Evolutionary conservation across 208 protist species (phyloP).

Genomic region (Porcisia hertigi): DNA sequence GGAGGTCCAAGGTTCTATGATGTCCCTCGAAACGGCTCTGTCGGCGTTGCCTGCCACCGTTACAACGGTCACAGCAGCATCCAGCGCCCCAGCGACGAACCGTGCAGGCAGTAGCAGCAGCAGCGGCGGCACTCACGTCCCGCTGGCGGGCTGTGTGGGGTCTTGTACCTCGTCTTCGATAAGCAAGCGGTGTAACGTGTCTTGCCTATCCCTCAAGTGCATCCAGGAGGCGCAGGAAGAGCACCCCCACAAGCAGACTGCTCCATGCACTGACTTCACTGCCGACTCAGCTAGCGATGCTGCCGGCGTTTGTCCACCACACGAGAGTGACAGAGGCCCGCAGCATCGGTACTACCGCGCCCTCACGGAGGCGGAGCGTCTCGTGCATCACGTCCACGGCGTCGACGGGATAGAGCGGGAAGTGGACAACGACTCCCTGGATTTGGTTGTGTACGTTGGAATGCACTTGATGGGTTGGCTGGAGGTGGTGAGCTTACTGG

Average conservation of each 20-base stretch:
- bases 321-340: constrained; percentile 5
- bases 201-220: constrained; percentile 1
- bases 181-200: constrained; percentile 5
- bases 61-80: not conserved
- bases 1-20: not conserved
- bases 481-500: constrained; percentile 80
- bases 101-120: not conserved
- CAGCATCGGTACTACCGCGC: constrained; percentile 29
- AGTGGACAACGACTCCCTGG: constrained; percentile 76
- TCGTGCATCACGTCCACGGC: constrained; percentile 64
- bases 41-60: not conserved
- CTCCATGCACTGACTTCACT: constrained; percentile 1
- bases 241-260: not conserved
- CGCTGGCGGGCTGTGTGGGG: constrained; percentile 4
- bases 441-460: constrained; percentile 82
- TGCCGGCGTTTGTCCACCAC: not conserved
- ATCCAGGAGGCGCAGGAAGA: constrained; percentile 7
- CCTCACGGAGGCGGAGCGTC: constrained; percentile 48
- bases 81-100: not conserved
- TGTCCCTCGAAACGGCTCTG: not conserved
- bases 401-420: constrained; percentile 64
- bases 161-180: constrained; percentile 7
- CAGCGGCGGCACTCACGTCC: constrained; percentile 17
- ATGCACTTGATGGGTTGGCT: constrained; percentile 85
- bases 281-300: not conserved